Percentiles rank a stretch among this genome's conserved stretches.
phyloP scores from a whole-genome alignment of 768 basidiomycete species.

The Macrolepiota albuminosa region DNA sequence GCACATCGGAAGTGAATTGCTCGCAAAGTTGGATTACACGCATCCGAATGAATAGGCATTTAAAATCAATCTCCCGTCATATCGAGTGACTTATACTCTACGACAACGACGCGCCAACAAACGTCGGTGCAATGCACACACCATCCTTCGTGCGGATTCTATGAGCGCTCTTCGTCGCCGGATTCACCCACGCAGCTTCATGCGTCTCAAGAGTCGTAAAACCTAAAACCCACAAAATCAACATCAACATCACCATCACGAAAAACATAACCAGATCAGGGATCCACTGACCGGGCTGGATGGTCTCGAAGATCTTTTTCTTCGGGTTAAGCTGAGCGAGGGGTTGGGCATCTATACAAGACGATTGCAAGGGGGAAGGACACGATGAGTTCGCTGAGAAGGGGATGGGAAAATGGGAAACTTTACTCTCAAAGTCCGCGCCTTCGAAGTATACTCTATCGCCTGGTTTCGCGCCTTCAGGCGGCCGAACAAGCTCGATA shows the following conservation, averaged over 20 bases:
- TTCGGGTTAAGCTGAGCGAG: conserved; percentile 92
- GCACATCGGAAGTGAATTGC: not conserved
- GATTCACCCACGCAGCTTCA: conserved; percentile 94
- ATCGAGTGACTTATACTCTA: conserved; percentile 31
- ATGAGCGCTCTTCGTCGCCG: conserved; percentile 71
- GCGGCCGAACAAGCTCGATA: conserved; percentile 89
- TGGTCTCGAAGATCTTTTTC: conserved; percentile 97
- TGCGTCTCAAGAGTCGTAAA: conserved; percentile 85
- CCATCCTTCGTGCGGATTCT: conserved; percentile 85
- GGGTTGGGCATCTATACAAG: conserved; percentile 49
- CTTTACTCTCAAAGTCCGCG: conserved; percentile 72
- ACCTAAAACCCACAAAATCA: conserved; percentile 32
- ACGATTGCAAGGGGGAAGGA: no score
- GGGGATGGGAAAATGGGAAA: not conserved
- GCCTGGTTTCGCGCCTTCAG: conserved; percentile 80
- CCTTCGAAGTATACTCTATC: conserved; percentile 97
- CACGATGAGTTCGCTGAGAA: no score
- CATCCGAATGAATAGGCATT: no score
- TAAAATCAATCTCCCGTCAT: no score
- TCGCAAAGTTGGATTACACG: not conserved
- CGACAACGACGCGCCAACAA: conserved; percentile 90
- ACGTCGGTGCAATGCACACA: conserved; percentile 70
- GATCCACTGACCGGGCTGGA: conserved; percentile 74
- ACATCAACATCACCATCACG: not conserved
- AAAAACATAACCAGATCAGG: not conserved